These are phyloP conservation scores for Verticillium isaacii DNA, from an alignment of 2,329 filamentous ascomycete genomes.

Conservation along the genomic window DNA sequence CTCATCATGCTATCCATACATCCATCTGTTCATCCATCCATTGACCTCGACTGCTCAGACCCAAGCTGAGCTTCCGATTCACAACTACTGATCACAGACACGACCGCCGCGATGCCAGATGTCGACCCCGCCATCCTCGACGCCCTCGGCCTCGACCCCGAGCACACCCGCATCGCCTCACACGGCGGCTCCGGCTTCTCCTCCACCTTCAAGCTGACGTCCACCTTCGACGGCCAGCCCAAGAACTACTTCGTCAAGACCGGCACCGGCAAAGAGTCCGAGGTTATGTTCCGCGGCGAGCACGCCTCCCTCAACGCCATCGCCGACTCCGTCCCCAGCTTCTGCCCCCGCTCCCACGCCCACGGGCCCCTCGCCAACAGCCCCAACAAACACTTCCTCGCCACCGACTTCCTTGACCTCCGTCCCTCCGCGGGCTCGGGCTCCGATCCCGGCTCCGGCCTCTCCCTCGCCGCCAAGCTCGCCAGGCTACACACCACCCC, in stretches of 20 bases:
- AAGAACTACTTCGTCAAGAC: slow-evolving; percentile 70
- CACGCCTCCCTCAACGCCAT: slow-evolving; percentile 81
- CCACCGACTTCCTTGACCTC: slow-evolving; percentile 77
- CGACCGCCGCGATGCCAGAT: slow-evolving; percentile 19
- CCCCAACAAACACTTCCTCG: slow-evolving; percentile 51
- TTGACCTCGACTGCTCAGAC: neutral
- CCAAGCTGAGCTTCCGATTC: neutral
- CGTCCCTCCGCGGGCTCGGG: slow-evolving; percentile 29
- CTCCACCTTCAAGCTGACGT: slow-evolving; percentile 56
- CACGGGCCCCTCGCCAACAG: slow-evolving; percentile 58
- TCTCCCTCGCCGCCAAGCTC: slow-evolving; percentile 68
- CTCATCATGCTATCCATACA: neutral
- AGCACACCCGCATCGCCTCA: slow-evolving; percentile 48
- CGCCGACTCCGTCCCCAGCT: slow-evolving; percentile 61
- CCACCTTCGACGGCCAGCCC: slow-evolving; percentile 40
- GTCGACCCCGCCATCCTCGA: slow-evolving; percentile 60
- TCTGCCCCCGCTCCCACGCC: slow-evolving; percentile 73
- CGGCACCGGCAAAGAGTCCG: slow-evolving; percentile 52
- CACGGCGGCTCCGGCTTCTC: slow-evolving; percentile 66
- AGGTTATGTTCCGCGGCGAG: slow-evolving; percentile 74
- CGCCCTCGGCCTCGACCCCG: slow-evolving; percentile 54
- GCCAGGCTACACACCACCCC: slow-evolving; percentile 74
- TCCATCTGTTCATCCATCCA: neutral
- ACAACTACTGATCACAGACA: neutral
- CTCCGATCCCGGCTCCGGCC: slow-evolving; percentile 31